These are phyloP conservation scores for Sclerotinia nivalis DNA, from an alignment of 2,329 filamentous ascomycete species.

Conservation along the genomic window DNA sequence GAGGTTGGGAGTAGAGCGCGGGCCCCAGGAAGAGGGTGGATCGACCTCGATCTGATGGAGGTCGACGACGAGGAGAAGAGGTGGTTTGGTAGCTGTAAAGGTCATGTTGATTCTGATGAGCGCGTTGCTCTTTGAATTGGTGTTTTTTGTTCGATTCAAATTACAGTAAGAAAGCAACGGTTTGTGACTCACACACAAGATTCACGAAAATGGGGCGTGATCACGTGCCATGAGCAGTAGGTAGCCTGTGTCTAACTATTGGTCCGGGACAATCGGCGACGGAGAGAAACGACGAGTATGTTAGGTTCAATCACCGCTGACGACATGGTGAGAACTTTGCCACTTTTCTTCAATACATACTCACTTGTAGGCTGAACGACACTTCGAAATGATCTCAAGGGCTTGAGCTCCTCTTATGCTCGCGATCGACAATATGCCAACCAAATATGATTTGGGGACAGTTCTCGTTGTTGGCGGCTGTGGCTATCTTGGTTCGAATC, in stretches of 20 bases:
- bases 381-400: neutral
- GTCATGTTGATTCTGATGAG: neutral
- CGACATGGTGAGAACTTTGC: too few species aligned
- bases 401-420: too few species aligned
- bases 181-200: conserved; percentile 1
- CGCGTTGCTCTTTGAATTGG: neutral
- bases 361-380: neutral
- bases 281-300: too few species aligned
- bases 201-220: neutral
- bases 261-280: too few species aligned
- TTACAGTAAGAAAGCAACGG: neutral
- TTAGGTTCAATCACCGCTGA: neutral
- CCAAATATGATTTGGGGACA: neutral
- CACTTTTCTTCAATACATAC: neutral
- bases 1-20: conserved; percentile 33
- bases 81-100: neutral
- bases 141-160: neutral
- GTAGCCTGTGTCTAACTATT: too few species aligned
- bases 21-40: conserved; percentile 27
- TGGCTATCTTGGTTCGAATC: neutral
- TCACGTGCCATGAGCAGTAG: neutral
- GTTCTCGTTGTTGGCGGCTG: neutral
- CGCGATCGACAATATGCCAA: neutral
- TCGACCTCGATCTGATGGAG: conserved; percentile 32
- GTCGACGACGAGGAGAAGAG: conserved; percentile 33